These are phyloP conservation scores for Crithidia bombi DNA, from an alignment of 208 protist genomes.

Conservation along the genomic window DNA sequence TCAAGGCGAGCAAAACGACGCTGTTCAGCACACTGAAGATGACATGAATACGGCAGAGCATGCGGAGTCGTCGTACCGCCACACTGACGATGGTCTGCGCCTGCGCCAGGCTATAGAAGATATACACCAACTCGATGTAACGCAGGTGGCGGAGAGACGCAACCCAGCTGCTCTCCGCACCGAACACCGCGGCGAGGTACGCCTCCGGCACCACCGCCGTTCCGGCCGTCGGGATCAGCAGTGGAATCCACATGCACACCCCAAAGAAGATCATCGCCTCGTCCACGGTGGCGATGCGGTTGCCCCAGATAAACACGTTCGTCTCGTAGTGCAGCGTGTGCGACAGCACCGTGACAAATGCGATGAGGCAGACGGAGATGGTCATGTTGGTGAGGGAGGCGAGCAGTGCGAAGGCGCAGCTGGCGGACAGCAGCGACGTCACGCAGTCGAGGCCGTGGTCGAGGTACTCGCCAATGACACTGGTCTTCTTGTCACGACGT, in stretches of 20 bases:
- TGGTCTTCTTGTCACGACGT: conserved; percentile 74
- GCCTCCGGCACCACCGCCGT: conserved; percentile 36
- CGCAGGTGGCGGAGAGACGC: conserved; percentile 32
- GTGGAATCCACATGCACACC: conserved; percentile 68
- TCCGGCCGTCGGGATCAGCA: conserved; percentile 54
- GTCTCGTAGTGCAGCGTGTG: conserved; percentile 87
- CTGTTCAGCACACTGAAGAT: conserved; percentile 60
- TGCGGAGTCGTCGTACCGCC: conserved; percentile 42
- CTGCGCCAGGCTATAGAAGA: conserved; percentile 71
- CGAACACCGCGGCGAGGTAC: conserved; percentile 27
- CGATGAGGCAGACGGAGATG: conserved; percentile 66
- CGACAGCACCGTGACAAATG: conserved; percentile 71
- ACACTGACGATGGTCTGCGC: conserved; percentile 58
- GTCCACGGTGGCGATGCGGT: conserved; percentile 84
- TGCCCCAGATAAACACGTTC: conserved; percentile 89
- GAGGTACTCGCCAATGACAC: conserved; percentile 89
- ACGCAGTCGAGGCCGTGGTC: conserved; percentile 93
- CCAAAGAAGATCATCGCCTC: conserved; percentile 92
- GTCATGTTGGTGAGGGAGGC: conserved; percentile 72
- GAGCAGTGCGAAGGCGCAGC: conserved; percentile 65
- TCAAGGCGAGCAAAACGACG: conserved; percentile 50
- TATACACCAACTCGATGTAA: conserved; percentile 62
- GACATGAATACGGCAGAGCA: conserved; percentile 74
- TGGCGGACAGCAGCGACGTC: conserved; percentile 84
- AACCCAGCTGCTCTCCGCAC: conserved; percentile 28